These are phyloP conservation scores for Morella rubra DNA, from an alignment of 306 rosid genomes.

Conservation along the genomic window DNA sequence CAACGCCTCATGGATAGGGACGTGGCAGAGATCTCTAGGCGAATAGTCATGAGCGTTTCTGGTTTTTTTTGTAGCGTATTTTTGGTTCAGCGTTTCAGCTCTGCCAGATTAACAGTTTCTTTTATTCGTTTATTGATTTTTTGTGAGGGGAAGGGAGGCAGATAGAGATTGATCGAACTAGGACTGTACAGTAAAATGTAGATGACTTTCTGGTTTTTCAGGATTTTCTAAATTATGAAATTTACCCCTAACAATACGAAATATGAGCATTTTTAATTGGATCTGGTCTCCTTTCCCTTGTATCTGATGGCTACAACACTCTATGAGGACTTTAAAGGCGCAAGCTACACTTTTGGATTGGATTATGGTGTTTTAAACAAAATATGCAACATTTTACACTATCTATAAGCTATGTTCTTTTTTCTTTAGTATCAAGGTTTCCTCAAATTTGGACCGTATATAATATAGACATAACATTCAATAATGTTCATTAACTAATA, in stretches of 20 bases:
- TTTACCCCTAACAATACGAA: background rate
- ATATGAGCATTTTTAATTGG: background rate
- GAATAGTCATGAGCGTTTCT: constrained; percentile 17
- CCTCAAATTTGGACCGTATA: too few relatives aligned
- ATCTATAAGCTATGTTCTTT: accelerated
- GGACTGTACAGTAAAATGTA: constrained; percentile 12
- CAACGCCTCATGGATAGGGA: constrained; percentile 1
- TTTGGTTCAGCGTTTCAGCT: constrained; percentile 6
- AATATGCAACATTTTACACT: too few relatives aligned
- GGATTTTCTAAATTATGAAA: background rate
- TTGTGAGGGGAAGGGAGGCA: background rate
- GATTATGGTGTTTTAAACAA: too few relatives aligned
- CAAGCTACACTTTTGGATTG: too few relatives aligned
- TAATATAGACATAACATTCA: too few relatives aligned
- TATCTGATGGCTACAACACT: background rate
- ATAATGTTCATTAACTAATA: too few relatives aligned
- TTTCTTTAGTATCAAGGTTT: too few relatives aligned
- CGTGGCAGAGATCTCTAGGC: constrained; percentile 15
- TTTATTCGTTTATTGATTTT: background rate
- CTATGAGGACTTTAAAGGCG: too few relatives aligned
- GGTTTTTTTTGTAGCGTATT: background rate
- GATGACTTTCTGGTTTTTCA: background rate
- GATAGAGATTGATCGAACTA: background rate
- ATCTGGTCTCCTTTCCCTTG: background rate
- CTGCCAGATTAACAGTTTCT: constrained; percentile 10